Evolutionary conservation across 2,329 filamentous ascomycete genomes (phyloP).

Genomic region (Xylariaceae sp.): DNA sequence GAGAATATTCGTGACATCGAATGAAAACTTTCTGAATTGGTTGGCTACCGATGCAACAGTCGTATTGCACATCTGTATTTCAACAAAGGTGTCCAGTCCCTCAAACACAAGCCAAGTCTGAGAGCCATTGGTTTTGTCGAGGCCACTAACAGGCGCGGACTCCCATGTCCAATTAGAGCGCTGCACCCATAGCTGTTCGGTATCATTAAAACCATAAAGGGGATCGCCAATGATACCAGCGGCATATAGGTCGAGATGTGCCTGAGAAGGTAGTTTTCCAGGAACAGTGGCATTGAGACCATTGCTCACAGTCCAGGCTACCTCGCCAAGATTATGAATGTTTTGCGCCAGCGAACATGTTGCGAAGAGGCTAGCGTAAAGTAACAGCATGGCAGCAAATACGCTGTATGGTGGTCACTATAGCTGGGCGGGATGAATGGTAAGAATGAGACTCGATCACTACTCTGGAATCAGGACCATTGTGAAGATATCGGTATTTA

Average conservation of each 20-base stretch:
- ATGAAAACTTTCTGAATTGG: slow-evolving; percentile 60
- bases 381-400: too few relatives aligned
- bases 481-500: too few relatives aligned
- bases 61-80: slow-evolving; percentile 51
- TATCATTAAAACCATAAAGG: slow-evolving; percentile 55
- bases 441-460: too few relatives aligned
- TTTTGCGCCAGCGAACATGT: neutral
- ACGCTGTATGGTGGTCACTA: too few relatives aligned
- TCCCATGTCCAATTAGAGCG: slow-evolving; percentile 59
- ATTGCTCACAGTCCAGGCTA: too few relatives aligned
- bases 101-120: slow-evolving; percentile 57
- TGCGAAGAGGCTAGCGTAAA: neutral
- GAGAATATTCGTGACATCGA: slow-evolving; percentile 49
- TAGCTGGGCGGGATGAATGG: too few relatives aligned
- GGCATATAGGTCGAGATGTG: slow-evolving; percentile 54
- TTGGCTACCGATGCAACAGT: slow-evolving; percentile 55
- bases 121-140: slow-evolving; percentile 33
- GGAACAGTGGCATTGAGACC: slow-evolving; percentile 46
- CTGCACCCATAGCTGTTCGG: slow-evolving; percentile 57
- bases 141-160: slow-evolving; percentile 37
- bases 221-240: slow-evolving; percentile 50
- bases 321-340: slow-evolving; percentile 2
- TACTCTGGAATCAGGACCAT: too few relatives aligned
- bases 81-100: slow-evolving; percentile 58
- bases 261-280: slow-evolving; percentile 53